Conservation (phyloP, 2,329 filamentous ascomycete genomes). For the Xylariaceae sp. region DNA sequence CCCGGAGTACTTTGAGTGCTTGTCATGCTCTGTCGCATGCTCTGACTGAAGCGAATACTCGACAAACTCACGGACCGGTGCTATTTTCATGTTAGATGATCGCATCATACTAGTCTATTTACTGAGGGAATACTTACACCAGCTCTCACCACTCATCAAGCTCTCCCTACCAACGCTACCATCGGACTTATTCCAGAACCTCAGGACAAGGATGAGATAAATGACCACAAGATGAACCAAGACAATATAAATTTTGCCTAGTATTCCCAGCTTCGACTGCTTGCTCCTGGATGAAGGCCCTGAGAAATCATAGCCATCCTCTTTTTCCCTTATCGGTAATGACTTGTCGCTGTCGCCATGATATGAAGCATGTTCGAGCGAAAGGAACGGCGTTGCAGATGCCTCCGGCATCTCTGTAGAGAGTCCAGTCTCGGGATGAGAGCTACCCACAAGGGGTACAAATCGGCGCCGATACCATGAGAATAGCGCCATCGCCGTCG, state of each 20-base stretch:
- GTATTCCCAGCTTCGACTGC: neutral
- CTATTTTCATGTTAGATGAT: neutral
- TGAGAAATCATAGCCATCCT: neutral
- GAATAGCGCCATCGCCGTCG: too few relatives aligned
- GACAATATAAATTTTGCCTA: neutral
- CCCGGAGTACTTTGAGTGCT: constrained; percentile 1
- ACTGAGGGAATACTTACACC: constrained; percentile 2
- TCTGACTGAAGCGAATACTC: constrained; percentile 3
- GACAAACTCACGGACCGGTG: neutral
- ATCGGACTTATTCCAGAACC: neutral
- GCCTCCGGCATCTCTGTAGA: neutral
- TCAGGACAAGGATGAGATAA: neutral
- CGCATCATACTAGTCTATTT: neutral
- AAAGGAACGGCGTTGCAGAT: neutral
- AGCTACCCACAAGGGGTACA: too few relatives aligned
- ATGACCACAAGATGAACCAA: neutral
- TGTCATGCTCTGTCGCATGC: constrained; percentile 1
- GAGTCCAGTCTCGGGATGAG: too few relatives aligned
- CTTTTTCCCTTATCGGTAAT: neutral
- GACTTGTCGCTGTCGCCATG: neutral
- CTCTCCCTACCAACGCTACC: neutral
- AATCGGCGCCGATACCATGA: too few relatives aligned
- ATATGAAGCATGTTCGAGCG: neutral
- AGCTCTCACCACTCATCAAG: neutral
- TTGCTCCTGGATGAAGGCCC: neutral